Conservation (phyloP, 139 green algal species). For the Micractinium conductrix region DNA sequence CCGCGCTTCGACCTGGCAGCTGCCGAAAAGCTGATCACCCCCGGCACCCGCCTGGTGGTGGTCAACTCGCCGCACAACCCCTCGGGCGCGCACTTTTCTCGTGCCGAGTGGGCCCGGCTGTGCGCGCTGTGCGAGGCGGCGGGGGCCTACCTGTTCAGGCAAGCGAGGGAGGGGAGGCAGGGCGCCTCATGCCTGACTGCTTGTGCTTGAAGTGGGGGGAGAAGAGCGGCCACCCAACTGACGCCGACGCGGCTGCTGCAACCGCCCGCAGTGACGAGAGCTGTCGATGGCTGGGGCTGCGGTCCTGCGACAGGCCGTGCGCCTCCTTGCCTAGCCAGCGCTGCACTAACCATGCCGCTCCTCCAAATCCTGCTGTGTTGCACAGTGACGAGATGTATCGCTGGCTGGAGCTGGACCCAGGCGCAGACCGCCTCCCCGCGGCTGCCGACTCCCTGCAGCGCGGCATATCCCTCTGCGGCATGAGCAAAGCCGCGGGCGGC, state of each 20-base stretch:
- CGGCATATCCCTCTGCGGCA: conserved; percentile 70
- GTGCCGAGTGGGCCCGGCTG: conserved; percentile 50
- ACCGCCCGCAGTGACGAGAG: neutral
- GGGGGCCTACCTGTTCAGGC: conserved; percentile 54
- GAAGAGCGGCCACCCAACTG: too few relatives aligned
- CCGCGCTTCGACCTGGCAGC: neutral
- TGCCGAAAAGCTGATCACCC: neutral
- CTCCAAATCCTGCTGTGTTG: neutral
- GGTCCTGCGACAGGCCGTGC: too few relatives aligned
- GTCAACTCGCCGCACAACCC: conserved; percentile 93
- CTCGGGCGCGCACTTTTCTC: conserved; percentile 53
- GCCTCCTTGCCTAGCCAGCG: too few relatives aligned
- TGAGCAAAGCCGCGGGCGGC: conserved; percentile 72
- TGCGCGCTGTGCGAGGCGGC: conserved; percentile 5
- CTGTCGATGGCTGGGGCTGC: neutral
- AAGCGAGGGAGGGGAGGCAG: neutral
- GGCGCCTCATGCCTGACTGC: too few relatives aligned
- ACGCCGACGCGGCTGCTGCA: too few relatives aligned
- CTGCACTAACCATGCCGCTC: neutral
- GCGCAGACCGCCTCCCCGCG: conserved; percentile 44
- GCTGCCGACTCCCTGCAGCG: conserved; percentile 62
- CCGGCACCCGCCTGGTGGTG: conserved; percentile 55
- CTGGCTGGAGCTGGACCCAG: conserved; percentile 57
- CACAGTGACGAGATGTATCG: conserved; percentile 85
- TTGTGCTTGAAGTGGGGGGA: too few relatives aligned